A percentile compares a stretch with the other conserved stretches of the same genome.
phyloP scores from a whole-genome alignment of 2,329 filamentous ascomycete species.

The Cytospora piceae region DNA sequence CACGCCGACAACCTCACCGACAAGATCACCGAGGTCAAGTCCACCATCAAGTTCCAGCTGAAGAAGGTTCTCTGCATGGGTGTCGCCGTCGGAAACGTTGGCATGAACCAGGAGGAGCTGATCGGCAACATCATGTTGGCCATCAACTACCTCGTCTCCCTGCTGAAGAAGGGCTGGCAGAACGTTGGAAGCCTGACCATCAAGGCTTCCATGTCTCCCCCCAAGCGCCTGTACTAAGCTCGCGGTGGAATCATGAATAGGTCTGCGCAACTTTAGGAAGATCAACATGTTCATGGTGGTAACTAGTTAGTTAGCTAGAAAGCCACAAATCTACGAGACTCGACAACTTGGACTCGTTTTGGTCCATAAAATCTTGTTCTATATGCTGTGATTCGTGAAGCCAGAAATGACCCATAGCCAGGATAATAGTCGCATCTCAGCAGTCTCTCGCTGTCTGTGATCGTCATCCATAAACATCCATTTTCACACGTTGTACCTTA shows the following conservation, averaged over 20 bases:
- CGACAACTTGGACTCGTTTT: slow-evolving; percentile 13
- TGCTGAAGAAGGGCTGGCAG: slow-evolving; percentile 99
- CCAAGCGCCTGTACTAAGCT: slow-evolving; percentile 92
- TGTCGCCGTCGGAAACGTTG: slow-evolving; percentile 98
- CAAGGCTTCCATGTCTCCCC: slow-evolving; percentile 99
- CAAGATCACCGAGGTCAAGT: slow-evolving; percentile 99
- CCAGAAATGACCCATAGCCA: background rate
- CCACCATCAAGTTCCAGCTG: slow-evolving; percentile 99
- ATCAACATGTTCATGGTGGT: background rate
- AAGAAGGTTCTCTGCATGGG: slow-evolving; percentile 99
- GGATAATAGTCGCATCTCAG: background rate
- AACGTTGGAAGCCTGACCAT: slow-evolving; percentile 99
- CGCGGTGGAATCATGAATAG: slow-evolving; percentile 4
- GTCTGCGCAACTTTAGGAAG: slow-evolving; percentile 28
- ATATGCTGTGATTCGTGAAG: background rate
- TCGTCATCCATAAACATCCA: background rate
- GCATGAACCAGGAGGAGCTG: slow-evolving; percentile 94
- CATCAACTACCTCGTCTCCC: slow-evolving; percentile 99
- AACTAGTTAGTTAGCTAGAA: slow-evolving; percentile 16
- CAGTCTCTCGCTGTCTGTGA: background rate
- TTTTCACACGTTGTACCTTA: no score
- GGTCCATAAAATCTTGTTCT: background rate
- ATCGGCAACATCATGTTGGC: slow-evolving; percentile 99
- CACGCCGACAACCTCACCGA: slow-evolving; percentile 90
- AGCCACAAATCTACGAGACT: slow-evolving; percentile 14